These are phyloP conservation scores for Penicillium fuscoglaucum DNA, from an alignment of 2,329 filamentous ascomycete species.

Conservation along the genomic window DNA sequence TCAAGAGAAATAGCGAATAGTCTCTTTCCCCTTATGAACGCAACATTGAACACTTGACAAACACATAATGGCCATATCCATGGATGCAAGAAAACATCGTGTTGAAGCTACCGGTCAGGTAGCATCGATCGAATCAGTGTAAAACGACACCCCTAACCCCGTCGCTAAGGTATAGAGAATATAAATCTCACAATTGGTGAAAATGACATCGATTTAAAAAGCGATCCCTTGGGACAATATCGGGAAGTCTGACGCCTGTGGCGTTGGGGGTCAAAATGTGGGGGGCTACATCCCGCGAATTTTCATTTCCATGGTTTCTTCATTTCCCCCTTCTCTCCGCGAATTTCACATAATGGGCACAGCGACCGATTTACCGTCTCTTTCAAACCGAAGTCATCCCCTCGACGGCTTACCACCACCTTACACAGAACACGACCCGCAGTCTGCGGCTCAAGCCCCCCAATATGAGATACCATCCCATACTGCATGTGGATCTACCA, in stretches of 20 bases:
- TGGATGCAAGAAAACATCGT: background rate
- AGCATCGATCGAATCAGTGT: background rate
- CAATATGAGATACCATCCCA: background rate
- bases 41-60: background rate
- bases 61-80: background rate
- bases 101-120: background rate
- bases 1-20: background rate
- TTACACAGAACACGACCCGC: conserved; percentile 1
- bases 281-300: background rate
- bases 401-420: background rate
- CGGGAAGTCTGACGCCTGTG: background rate
- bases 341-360: background rate
- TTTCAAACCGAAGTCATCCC: too few relatives aligned
- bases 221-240: background rate
- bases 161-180: background rate
- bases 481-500: background rate
- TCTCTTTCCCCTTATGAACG: background rate
- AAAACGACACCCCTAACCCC: background rate
- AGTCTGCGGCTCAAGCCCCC: background rate
- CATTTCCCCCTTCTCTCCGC: background rate
- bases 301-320: too few relatives aligned
- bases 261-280: background rate
- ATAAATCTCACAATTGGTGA: background rate
- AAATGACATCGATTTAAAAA: background rate
- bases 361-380: background rate